These are phyloP conservation scores for Alternaria novae-zelandiae DNA, from an alignment of 2,329 filamentous ascomycete species.

Conservation along the genomic window DNA sequence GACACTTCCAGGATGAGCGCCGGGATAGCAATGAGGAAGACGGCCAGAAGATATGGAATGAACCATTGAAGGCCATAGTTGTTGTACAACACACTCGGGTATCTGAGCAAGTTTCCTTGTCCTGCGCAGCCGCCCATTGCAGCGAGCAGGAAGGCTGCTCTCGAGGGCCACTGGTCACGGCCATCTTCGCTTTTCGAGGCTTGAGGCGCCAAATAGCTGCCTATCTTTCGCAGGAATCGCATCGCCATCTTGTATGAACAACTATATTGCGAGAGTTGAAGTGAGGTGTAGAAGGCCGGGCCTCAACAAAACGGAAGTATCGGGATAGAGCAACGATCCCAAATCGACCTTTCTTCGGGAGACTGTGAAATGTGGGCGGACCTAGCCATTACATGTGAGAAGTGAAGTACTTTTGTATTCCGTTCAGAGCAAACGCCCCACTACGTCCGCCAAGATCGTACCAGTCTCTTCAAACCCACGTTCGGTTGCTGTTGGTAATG, in stretches of 20 bases:
- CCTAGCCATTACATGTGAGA: background rate
- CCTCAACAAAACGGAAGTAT: background rate
- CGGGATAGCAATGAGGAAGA: conserved; percentile 64
- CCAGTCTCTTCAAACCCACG: background rate
- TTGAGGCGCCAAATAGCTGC: conserved; percentile 43
- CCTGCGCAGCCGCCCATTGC: conserved; percentile 66
- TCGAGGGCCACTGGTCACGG: conserved; percentile 62
- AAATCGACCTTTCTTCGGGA: background rate
- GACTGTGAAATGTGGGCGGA: background rate
- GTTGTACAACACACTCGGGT: conserved; percentile 66
- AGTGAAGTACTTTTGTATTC: conserved; percentile 23
- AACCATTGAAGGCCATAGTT: conserved; percentile 68
- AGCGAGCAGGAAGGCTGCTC: conserved; percentile 62
- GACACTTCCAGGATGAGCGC: conserved; percentile 62
- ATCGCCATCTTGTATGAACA: conserved; percentile 15
- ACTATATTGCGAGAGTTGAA: background rate
- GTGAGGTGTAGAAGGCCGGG: background rate
- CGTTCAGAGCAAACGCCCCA: conserved; percentile 7
- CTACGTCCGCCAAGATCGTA: conserved; percentile 25
- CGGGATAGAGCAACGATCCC: background rate
- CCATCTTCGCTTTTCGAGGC: conserved; percentile 49
- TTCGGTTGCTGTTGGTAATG: conserved; percentile 4
- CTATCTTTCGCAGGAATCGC: conserved; percentile 30
- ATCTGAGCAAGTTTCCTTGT: conserved; percentile 64
- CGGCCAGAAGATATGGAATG: conserved; percentile 62